These are phyloP conservation scores for Thozetella sp. DNA, from an alignment of 495 filamentous ascomycete species.

Conservation along the genomic window DNA sequence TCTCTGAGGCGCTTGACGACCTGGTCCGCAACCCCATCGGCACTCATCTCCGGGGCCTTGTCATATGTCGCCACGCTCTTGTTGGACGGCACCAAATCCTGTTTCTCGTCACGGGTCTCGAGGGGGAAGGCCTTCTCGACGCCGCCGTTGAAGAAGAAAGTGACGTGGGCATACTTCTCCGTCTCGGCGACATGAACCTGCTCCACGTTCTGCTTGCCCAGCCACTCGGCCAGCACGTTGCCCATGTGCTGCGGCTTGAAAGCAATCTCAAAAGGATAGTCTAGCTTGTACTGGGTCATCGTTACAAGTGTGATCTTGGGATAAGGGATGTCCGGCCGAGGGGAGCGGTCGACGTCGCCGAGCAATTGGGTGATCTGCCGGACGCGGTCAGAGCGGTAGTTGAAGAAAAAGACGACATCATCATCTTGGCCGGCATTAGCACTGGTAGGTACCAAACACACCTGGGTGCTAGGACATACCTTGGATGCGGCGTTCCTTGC, in stretches of 20 bases:
- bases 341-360: conserved; percentile 87
- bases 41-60: conserved; percentile 94
- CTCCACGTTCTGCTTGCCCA: conserved; percentile 81
- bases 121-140: conserved; percentile 94
- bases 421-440: conserved; percentile 57
- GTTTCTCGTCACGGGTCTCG: conserved; percentile 71
- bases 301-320: conserved; percentile 92
- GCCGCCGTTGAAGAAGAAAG: conserved; percentile 99
- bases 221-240: conserved; percentile 95
- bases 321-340: conserved; percentile 89
- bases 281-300: conserved; percentile 98
- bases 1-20: conserved; percentile 80
- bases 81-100: conserved; percentile 63
- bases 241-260: conserved; percentile 95
- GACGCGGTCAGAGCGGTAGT: conserved; percentile 98
- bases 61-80: conserved; percentile 93
- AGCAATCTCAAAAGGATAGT: conserved; percentile 91
- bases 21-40: conserved; percentile 82
- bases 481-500: conserved; percentile 80
- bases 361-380: conserved; percentile 95
- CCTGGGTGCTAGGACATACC: conserved; percentile 47
- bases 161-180: conserved; percentile 99
- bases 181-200: conserved; percentile 98
- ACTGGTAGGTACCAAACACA: not conserved
- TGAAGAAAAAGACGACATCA: conserved; percentile 99